Conservation (phyloP, 306 rosid species). For the Acacia melanoxylon region DNA sequence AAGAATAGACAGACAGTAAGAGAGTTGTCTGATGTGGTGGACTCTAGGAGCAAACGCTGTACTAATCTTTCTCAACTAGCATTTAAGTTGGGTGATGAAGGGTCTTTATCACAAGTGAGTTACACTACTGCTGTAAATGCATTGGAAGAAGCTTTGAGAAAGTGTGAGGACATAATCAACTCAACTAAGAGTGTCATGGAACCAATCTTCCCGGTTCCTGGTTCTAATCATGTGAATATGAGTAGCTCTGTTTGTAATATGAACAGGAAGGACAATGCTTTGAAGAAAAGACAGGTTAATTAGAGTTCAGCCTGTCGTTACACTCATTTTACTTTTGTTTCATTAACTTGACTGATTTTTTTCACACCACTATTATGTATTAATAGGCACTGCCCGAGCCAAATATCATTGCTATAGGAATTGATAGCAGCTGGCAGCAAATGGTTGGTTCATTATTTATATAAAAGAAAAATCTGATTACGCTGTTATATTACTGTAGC, state of each 20-base stretch:
- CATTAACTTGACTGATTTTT: not conserved
- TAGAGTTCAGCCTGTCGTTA: not conserved
- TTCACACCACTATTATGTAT: not conserved
- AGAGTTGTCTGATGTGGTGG: constrained; percentile 38
- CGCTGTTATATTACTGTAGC: not conserved
- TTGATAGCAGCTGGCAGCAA: constrained; percentile 67
- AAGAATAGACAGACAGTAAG: constrained; percentile 54
- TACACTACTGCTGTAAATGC: constrained; percentile 54
- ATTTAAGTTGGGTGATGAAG: constrained; percentile 59
- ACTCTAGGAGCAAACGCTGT: constrained; percentile 52
- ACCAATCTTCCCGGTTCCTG: constrained; percentile 42
- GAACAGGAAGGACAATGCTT: constrained; percentile 49
- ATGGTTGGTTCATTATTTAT: constrained; percentile 45
- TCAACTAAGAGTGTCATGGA: constrained; percentile 50
- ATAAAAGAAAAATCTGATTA: not conserved
- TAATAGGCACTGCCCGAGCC: constrained; percentile 57
- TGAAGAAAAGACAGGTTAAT: constrained; percentile 66
- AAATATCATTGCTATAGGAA: constrained; percentile 52
- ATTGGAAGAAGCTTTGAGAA: constrained; percentile 62
- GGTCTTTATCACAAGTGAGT: constrained; percentile 64
- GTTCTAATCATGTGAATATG: constrained; percentile 20
- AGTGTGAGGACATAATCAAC: constrained; percentile 46
- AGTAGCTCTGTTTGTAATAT: constrained; percentile 45
- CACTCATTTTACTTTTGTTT: not conserved
- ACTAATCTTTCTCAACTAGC: constrained; percentile 59